phyloP scores from a whole-genome alignment of 257 asterid species.

The Solanum medicagineum region DNA sequence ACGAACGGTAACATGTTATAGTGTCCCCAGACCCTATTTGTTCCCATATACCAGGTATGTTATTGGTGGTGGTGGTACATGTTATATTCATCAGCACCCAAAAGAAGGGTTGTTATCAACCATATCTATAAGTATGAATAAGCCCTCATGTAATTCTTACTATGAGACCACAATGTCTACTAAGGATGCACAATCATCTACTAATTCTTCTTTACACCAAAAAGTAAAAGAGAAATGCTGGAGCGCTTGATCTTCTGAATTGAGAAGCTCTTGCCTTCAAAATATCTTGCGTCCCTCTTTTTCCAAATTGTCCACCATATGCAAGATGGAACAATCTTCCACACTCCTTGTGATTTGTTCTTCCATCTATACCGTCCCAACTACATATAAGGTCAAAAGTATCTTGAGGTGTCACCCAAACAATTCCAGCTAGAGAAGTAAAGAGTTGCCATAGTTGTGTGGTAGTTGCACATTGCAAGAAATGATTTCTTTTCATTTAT shows the following conservation, averaged over 20 bases:
- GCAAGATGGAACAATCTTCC: background rate
- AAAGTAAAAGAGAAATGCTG: background rate
- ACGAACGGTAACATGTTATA: background rate
- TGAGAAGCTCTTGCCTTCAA: background rate
- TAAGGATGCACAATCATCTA: background rate
- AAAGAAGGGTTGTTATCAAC: background rate
- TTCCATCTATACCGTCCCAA: background rate
- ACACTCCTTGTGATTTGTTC: background rate
- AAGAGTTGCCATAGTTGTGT: background rate
- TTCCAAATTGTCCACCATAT: background rate
- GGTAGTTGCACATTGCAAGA: background rate
- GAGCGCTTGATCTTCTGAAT: background rate
- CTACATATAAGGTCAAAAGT: background rate
- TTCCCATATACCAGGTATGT: background rate
- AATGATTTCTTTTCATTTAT: background rate
- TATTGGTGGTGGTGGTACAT: background rate
- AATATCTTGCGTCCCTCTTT: background rate
- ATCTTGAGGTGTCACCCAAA: background rate
- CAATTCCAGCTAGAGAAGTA: background rate
- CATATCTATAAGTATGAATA: background rate
- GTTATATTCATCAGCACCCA: background rate
- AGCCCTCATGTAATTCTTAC: background rate
- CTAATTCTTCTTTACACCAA: background rate
- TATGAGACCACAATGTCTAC: background rate
- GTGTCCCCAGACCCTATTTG: background rate